phyloP scores from a whole-genome alignment of 2,329 filamentous ascomycete genomes.

The Talaromyces sp. region DNA sequence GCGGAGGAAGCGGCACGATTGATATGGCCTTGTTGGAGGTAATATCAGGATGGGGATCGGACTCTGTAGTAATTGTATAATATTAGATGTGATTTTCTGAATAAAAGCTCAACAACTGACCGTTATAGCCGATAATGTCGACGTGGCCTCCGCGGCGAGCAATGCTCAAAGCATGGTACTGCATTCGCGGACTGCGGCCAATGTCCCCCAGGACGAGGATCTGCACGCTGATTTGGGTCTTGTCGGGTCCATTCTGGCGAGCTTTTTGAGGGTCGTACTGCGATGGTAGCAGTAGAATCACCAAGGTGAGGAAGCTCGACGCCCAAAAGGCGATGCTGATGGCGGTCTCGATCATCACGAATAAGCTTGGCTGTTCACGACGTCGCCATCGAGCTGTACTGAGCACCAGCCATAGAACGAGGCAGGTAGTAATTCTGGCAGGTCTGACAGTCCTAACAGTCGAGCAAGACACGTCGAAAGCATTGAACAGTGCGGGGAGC shows the following conservation, averaged over 20 bases:
- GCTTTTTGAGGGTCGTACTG: constrained; percentile 38
- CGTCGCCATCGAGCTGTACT: not conserved
- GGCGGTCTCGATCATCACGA: constrained; percentile 27
- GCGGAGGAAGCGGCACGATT: constrained; percentile 62
- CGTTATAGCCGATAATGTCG: constrained; percentile 80
- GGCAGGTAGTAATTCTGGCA: no score
- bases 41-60: constrained; percentile 73
- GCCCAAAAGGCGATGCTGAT: constrained; percentile 36
- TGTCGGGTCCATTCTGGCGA: constrained; percentile 11
- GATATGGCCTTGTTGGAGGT: constrained; percentile 61
- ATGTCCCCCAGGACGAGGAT: constrained; percentile 92
- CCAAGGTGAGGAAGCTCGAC: constrained; percentile 44
- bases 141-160: constrained; percentile 75
- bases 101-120: constrained; percentile 41
- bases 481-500: not conserved
- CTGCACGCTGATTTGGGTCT: constrained; percentile 55
- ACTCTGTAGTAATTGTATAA: constrained; percentile 50
- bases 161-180: constrained; percentile 93
- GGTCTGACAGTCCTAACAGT: not conserved
- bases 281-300: constrained; percentile 49
- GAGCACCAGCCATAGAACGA: not conserved
- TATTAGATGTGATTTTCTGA: not conserved
- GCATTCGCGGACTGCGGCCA: constrained; percentile 93
- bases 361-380: not conserved
- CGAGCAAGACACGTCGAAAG: not conserved